Evolutionary conservation across 441 rosid species (phyloP), one percentile per base, ranked within the genome.

Genomic region (Corymbia calophylla): DNA sequence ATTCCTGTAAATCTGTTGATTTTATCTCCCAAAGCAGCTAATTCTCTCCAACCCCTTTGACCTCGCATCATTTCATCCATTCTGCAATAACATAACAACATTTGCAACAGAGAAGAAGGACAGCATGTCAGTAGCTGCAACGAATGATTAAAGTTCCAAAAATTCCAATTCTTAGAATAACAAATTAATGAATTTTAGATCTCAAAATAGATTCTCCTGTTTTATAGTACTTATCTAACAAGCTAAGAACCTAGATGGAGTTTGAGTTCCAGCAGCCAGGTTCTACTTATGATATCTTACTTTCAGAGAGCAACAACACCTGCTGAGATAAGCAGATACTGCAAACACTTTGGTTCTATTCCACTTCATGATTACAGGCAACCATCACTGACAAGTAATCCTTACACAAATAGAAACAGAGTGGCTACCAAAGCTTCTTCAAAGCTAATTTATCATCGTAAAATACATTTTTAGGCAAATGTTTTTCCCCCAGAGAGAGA

Each of bases 11-110:
- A 94, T 94, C 97, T 97, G 94, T 96, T 95, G 86, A 97, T 92
- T 91, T 94, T 97, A 91, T 97, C 98, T 44, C 99, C 99, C 89
- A 97, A 93, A 81, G 93, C 90, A 88, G 99, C 98, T 91, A 97
- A 93, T 91, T 97, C 99, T 87, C 98, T 94, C 99, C 99, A 97
- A 86, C 99, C 99, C 92, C 98, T 93, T 93, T 97, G 99, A 80
- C 99, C 99, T 60, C 96, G 95, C 99, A 98, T 98, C 99, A 98
- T 97, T 92, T 96, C 99, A 91, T 97, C 99, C 99, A 97, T 97
- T 92, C 99, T 97, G 93, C 88, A 91, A 73, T 89, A 91, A 87
- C 84, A 88, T 31, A 77, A 44, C 84, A 77, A 51, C 84, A 77
- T 77, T 77, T 77, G 84, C 84, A 77, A 77, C 18, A 77, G 23